These are phyloP conservation scores for Bidens hawaiensis DNA, from an alignment of 140 eudicot species.

Conservation along the genomic window DNA sequence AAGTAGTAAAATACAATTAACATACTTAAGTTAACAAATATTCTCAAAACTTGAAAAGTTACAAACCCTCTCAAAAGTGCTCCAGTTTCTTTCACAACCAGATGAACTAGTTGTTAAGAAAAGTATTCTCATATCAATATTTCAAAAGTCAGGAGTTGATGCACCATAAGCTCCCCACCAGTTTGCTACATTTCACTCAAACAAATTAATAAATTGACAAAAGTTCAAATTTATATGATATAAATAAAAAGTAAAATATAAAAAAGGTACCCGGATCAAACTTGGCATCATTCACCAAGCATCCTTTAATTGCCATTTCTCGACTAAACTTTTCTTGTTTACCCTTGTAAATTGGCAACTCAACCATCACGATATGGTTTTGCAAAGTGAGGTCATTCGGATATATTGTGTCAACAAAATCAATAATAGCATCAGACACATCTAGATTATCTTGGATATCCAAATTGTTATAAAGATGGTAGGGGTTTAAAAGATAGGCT, in stretches of 20 bases:
- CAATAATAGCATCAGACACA: neutral
- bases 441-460: neutral
- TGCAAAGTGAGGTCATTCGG: neutral
- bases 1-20: too few species aligned
- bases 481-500: neutral
- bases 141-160: neutral
- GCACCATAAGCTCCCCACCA: conserved; percentile 1
- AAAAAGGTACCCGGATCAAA: neutral
- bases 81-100: neutral
- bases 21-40: too few species aligned
- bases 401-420: neutral
- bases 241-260: neutral
- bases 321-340: neutral
- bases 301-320: neutral
- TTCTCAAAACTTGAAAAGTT: neutral
- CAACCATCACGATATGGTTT: neutral
- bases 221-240: neutral
- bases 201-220: neutral
- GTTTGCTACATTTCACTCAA: neutral
- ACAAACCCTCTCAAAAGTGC: neutral
- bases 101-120: neutral
- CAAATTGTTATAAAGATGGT: neutral
- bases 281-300: neutral
- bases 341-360: neutral
- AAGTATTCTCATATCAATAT: neutral